Evolutionary conservation across 257 asterid genomes (phyloP).

Genomic region (Jacaranda mimosifolia): DNA sequence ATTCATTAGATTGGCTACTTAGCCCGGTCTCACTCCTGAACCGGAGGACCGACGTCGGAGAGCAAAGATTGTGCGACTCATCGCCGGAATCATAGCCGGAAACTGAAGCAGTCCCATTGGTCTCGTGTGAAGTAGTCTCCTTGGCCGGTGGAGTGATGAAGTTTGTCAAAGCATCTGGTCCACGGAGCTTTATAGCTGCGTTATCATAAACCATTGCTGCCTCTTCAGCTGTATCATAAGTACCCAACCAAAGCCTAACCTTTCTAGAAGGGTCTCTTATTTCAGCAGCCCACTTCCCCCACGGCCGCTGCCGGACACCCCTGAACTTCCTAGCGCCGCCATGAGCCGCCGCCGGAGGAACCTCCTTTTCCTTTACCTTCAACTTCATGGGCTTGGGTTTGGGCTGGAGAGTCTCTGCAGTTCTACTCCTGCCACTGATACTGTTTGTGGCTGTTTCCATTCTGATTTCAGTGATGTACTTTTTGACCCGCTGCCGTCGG

Average conservation of each 20-base stretch:
- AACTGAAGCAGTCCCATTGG: slow-evolving; percentile 36
- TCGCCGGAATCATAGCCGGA: slow-evolving; percentile 73
- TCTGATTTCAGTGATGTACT: slow-evolving; percentile 65
- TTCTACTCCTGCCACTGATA: slow-evolving; percentile 30
- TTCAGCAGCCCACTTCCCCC: slow-evolving; percentile 84
- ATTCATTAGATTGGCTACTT: slow-evolving; percentile 54
- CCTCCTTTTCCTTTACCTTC: slow-evolving; percentile 42
- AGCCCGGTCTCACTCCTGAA: slow-evolving; percentile 40
- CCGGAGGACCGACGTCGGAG: slow-evolving; percentile 66
- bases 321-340: slow-evolving; percentile 56
- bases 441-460: slow-evolving; percentile 44
- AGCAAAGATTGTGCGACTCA: slow-evolving; percentile 55
- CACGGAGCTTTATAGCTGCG: slow-evolving; percentile 71
- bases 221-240: slow-evolving; percentile 74
- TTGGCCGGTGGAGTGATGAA: slow-evolving; percentile 38
- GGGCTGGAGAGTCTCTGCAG: slow-evolving; percentile 39
- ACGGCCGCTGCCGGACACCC: slow-evolving; percentile 74
- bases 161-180: slow-evolving; percentile 70
- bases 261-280: slow-evolving; percentile 65
- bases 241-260: slow-evolving; percentile 71
- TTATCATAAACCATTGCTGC: slow-evolving; percentile 81
- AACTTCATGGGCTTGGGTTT: slow-evolving; percentile 53
- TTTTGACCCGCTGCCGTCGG: slow-evolving; percentile 61
- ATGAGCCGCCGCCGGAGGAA: slow-evolving; percentile 19
- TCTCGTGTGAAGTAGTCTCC: slow-evolving; percentile 27